Base-by-base conservation (phyloP, 192 early-diverging fungal genomes). In the Coemansia sp. region DNA sequence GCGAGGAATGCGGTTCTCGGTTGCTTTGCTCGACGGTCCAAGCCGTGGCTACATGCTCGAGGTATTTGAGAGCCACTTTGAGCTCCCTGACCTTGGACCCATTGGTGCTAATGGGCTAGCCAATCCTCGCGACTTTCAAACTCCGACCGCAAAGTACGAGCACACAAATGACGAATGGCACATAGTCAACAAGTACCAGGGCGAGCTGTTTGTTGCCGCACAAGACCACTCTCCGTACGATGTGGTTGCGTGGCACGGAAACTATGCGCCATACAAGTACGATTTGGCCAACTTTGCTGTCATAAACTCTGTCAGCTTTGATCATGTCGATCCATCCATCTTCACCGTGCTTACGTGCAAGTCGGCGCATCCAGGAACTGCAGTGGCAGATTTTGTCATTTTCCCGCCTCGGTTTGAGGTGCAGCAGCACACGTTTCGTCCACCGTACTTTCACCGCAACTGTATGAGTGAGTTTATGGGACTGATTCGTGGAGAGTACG, bases 391-490 rank as follows among this genome's bases (percentile, higher is more conserved):
- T 69, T 98, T 98, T 86, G 94, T 94, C 51, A 93, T 96, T 19
- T 98, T 98, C 72, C 94, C 96, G 71, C 96, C 96, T 25, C 85
- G 96, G 17, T 96, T 92, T 85, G 91, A 90, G 59, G 94, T 96
- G 20, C 91, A 90, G 61, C 89, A 93, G 72, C 69, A 91, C 77
- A 98, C 96, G 19, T 90, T 91, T 82, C 86, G 95, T 19, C 96
- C 94, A 49, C 96, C 96, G 38, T 98, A 92, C 74, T 97, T 92
- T 81, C 96, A 98, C 79, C 91, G 96, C 51, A 98, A 98, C 84
- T 94, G 87, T 78, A 96, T 96, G 94, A 88, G 91, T 59, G 96
- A 98, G 82, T 98, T 96, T 81, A 96, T 98, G 94, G 96, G 96
- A 15, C 80, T 98, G 52, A 96, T 98, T 64, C 74, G 75, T 20